Percentiles rank a stretch among this genome's conserved stretches.
These are phyloP conservation scores for Craspedostauros australis DNA, from an alignment of 108 stramenopile species.

Conservation along the genomic window DNA sequence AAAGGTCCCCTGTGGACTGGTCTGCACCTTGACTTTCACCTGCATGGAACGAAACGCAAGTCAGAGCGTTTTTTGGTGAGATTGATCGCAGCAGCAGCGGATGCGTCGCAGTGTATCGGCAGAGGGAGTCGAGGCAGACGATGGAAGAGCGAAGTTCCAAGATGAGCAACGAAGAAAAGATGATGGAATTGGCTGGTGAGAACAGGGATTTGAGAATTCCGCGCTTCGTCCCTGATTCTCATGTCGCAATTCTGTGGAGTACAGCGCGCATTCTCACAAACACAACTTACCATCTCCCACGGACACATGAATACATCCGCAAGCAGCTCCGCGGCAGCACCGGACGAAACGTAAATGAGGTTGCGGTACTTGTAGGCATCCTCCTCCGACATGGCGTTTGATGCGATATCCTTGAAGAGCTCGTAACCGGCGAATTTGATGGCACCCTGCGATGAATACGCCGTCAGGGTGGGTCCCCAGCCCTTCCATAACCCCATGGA, in stretches of 20 bases:
- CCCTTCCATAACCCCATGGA: slow-evolving; percentile 7
- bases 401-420: slow-evolving; percentile 21
- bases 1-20: background rate
- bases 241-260: too few species aligned
- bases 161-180: too few species aligned
- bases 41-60: background rate
- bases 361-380: slow-evolving; percentile 4
- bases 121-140: too few species aligned
- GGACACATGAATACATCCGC: slow-evolving; percentile 35
- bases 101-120: background rate
- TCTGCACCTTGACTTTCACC: slow-evolving; percentile 27
- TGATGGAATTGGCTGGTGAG: too few species aligned
- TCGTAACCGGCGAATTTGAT: slow-evolving; percentile 35
- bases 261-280: too few species aligned
- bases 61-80: background rate
- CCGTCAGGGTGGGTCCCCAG: slow-evolving; percentile 2
- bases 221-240: too few species aligned
- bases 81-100: background rate
- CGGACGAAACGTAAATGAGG: slow-evolving; percentile 13
- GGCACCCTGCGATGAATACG: slow-evolving; percentile 19
- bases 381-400: slow-evolving; percentile 6
- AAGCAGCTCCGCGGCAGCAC: slow-evolving; percentile 25
- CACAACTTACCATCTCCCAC: slow-evolving; percentile 37
- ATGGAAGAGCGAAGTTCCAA: too few species aligned
- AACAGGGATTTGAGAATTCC: too few species aligned